Conservation (phyloP, 768 basidiomycete genomes). For the Tulasnella sp. region DNA sequence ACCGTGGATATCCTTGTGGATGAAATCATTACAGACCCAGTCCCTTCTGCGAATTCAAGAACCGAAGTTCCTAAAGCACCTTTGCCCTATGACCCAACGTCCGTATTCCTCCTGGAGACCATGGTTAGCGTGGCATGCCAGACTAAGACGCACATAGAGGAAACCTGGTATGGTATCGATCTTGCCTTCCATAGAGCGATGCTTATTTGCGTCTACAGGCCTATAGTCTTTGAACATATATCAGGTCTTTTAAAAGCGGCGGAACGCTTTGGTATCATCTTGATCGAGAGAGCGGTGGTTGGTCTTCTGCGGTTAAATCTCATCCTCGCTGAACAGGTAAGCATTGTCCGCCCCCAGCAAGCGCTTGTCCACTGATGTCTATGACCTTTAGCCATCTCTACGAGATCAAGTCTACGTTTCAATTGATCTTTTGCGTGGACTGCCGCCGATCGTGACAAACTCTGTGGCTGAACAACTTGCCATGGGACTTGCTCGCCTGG, state of each 20-base stretch:
- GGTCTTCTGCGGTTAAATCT: conserved; percentile 79
- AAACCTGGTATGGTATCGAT: conserved; percentile 66
- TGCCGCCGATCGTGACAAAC: conserved; percentile 71
- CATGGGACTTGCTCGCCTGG: conserved; percentile 71
- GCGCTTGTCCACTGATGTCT: neutral
- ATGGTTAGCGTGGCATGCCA: conserved; percentile 88
- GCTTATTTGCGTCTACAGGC: conserved; percentile 53
- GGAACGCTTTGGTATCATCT: conserved; percentile 77
- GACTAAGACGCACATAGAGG: conserved; percentile 72
- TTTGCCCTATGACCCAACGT: conserved; percentile 90
- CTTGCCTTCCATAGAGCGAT: neutral
- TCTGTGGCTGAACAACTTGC: conserved; percentile 88
- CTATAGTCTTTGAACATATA: conserved; percentile 89
- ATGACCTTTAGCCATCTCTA: conserved; percentile 56
- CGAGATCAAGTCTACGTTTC: conserved; percentile 94
- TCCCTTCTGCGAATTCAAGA: neutral
- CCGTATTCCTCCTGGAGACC: conserved; percentile 89
- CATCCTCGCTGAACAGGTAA: conserved; percentile 74
- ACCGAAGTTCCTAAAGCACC: conserved; percentile 6
- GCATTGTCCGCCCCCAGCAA: conserved; percentile 31
- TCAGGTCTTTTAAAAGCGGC: conserved; percentile 74
- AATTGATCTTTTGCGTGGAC: conserved; percentile 79
- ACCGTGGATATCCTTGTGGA: conserved; percentile 58
- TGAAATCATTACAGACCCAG: conserved; percentile 21
- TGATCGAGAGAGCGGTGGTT: conserved; percentile 92